Conservation (phyloP, 1,284 basidiomycete genomes). For the Austroboletus novae-zelandiae region DNA sequence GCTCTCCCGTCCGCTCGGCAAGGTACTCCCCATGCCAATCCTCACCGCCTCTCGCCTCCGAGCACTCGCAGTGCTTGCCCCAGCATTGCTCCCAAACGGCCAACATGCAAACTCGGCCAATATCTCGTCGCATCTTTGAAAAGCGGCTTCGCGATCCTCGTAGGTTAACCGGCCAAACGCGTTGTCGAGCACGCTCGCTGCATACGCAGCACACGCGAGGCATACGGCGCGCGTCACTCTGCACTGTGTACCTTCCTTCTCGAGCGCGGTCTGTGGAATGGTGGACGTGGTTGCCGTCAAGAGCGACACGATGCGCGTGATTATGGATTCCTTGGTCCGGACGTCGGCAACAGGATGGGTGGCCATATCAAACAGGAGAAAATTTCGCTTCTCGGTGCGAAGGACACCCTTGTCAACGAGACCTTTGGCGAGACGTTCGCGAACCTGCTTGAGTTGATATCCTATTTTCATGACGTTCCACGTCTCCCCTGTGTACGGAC, state of each 20-base stretch:
- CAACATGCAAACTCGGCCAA: conserved; percentile 86
- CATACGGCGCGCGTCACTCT: conserved; percentile 79
- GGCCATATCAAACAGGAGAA: conserved; percentile 97
- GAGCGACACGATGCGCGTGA: conserved; percentile 72
- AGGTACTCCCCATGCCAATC: conserved; percentile 53
- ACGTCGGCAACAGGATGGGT: conserved; percentile 94
- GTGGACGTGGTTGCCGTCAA: conserved; percentile 84
- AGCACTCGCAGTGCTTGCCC: conserved; percentile 28
- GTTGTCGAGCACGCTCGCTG: conserved; percentile 93
- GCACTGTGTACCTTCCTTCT: conserved; percentile 77
- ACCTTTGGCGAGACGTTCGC: conserved; percentile 95
- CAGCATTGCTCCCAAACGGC: conserved; percentile 71
- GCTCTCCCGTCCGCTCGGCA: conserved; percentile 61
- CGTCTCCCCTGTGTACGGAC: conserved; percentile 74
- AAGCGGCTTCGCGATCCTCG: conserved; percentile 88
- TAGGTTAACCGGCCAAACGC: conserved; percentile 85
- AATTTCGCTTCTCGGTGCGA: conserved; percentile 96
- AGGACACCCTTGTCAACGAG: conserved; percentile 96
- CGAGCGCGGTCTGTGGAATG: conserved; percentile 69
- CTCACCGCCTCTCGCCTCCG: conserved; percentile 44
- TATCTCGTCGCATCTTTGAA: conserved; percentile 88
- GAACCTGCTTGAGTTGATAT: conserved; percentile 95
- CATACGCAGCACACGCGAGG: conserved; percentile 85
- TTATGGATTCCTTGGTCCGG: conserved; percentile 82
- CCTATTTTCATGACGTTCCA: conserved; percentile 99